Evolutionary conservation across 179 eudicot species (phyloP).

Genomic region (Silene noctiflora): DNA sequence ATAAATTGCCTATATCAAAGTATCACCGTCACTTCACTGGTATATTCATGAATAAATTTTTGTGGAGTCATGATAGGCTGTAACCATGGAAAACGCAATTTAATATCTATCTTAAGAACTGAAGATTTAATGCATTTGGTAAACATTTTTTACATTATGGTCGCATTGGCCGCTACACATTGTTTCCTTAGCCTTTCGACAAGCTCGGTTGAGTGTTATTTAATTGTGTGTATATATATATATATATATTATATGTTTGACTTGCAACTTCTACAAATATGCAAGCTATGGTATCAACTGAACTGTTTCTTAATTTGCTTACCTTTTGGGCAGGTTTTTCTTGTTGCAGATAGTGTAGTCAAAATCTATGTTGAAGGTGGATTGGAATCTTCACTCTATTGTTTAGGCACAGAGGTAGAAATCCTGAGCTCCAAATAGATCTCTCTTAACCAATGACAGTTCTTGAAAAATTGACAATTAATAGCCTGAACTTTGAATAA

Average conservation of each 20-base stretch:
- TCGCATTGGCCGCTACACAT: background rate
- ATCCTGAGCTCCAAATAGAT: slow-evolving; percentile 4
- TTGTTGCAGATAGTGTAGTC: slow-evolving; percentile 59
- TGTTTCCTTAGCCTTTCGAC: slow-evolving; percentile 1
- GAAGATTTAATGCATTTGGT: background rate
- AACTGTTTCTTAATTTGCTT: slow-evolving; percentile 6
- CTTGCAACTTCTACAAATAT: background rate
- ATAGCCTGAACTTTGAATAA: slow-evolving; percentile 14
- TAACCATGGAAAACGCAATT: background rate
- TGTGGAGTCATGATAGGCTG: background rate
- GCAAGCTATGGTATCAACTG: slow-evolving; percentile 11
- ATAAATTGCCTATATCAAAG: background rate
- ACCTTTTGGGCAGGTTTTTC: slow-evolving; percentile 59
- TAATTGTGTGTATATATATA: background rate
- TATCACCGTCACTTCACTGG: background rate
- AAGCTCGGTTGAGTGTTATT: background rate
- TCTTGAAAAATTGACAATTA: background rate
- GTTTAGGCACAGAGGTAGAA: slow-evolving; percentile 87
- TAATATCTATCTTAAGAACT: background rate
- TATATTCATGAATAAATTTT: background rate
- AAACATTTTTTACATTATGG: too few relatives aligned
- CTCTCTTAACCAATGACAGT: background rate
- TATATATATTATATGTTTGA: background rate
- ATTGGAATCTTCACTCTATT: slow-evolving; percentile 66
- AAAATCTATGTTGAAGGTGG: slow-evolving; percentile 91